Conservation (phyloP, 2,329 filamentous ascomycete species). For the Alternaria conjuncta region DNA sequence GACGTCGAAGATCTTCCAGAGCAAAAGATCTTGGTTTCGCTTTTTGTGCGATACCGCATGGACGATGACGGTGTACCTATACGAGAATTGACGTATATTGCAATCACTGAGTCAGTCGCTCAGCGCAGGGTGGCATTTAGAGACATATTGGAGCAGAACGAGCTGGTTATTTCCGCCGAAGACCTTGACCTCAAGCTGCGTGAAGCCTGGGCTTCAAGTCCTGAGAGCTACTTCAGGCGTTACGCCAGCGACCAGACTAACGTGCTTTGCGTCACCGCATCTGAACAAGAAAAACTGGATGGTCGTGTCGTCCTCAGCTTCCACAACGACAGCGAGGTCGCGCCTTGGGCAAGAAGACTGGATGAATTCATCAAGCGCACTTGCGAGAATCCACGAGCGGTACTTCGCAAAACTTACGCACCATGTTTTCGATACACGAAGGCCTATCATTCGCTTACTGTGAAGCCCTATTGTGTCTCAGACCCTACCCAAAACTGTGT, state of each 20-base stretch:
- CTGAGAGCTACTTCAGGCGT: neutral
- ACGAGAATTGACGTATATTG: slow-evolving; percentile 1
- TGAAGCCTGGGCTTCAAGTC: neutral
- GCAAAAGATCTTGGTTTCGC: neutral
- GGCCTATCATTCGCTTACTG: neutral
- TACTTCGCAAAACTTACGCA: neutral
- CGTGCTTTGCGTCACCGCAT: neutral
- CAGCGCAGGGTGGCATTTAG: accelerated
- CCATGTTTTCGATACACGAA: neutral
- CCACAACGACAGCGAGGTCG: neutral
- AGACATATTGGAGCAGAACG: neutral
- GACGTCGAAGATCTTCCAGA: neutral
- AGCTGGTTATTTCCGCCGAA: neutral
- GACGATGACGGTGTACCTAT: neutral
- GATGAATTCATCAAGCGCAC: neutral
- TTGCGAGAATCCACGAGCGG: neutral
- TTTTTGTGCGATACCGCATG: neutral
- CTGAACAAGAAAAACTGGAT: neutral
- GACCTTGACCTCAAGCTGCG: neutral
- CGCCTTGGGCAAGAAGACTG: neutral
- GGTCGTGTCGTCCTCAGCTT: neutral
- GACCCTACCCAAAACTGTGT: neutral
- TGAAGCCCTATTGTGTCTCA: neutral
- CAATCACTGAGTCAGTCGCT: neutral
- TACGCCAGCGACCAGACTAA: neutral